Evolutionary conservation across 1,284 basidiomycete genomes (phyloP).

Genomic region (Melampsora larici-populina): DNA sequence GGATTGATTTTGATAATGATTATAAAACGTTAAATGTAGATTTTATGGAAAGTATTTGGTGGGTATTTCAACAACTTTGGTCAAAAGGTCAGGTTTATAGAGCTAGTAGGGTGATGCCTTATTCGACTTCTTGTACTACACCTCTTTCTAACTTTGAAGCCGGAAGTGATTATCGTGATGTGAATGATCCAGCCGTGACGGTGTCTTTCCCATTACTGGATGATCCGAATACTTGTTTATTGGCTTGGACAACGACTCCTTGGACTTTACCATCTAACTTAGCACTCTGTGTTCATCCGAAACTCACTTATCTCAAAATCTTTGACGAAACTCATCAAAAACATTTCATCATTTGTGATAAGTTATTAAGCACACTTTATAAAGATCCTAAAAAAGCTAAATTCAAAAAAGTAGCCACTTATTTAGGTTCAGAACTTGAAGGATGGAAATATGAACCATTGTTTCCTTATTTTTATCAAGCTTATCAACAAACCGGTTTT

Average conservation of each 20-base stretch:
- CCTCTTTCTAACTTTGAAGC: conserved; percentile 98
- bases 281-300: conserved; percentile 93
- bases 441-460: conserved; percentile 95
- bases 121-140: conserved; percentile 93
- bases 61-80: conserved; percentile 94
- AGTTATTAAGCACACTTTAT: conserved; percentile 82
- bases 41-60: no score
- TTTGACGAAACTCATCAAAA: conserved; percentile 81
- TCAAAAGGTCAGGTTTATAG: conserved; percentile 92
- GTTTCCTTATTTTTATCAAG: conserved; percentile 91
- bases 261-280: no score
- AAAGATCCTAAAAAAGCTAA: conserved; percentile 98
- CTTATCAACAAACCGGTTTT: conserved; percentile 92
- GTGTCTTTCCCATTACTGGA: conserved; percentile 89
- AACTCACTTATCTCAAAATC: conserved; percentile 95
- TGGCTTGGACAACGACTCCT: conserved; percentile 99
- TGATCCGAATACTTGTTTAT: conserved; percentile 81
- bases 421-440: conserved; percentile 86
- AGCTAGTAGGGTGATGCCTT: conserved; percentile 94
- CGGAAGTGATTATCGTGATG: no score
- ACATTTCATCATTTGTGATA: conserved; percentile 91
- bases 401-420: conserved; percentile 83
- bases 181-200: conserved; percentile 94
- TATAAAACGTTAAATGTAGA: no score
- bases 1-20: no score